Percentiles rank a stretch among this genome's conserved stretches.
These are phyloP conservation scores for Schizothecium vesticola DNA, from an alignment of 495 filamentous ascomycete species.

Conservation along the genomic window DNA sequence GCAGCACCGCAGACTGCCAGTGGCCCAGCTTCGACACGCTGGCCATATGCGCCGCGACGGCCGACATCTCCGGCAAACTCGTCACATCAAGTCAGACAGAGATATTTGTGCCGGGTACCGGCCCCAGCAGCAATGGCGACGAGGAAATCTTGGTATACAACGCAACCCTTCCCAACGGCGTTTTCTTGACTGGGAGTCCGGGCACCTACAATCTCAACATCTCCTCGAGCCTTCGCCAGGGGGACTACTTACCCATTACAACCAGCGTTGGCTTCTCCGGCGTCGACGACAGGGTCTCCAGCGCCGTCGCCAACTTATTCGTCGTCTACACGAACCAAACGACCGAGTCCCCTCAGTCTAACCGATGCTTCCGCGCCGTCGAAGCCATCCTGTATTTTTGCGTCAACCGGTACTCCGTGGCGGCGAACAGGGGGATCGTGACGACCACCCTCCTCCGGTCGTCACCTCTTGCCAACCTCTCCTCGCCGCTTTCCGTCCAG, in stretches of 20 bases:
- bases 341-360: not conserved
- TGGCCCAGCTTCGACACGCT: slow-evolving; percentile 41
- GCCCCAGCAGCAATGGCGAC: not conserved
- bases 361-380: slow-evolving; percentile 19
- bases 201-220: slow-evolving; percentile 23
- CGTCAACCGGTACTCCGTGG: slow-evolving; percentile 25
- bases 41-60: slow-evolving; percentile 38
- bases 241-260: slow-evolving; percentile 13
- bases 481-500: not conserved
- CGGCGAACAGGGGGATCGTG: slow-evolving; percentile 8
- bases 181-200: slow-evolving; percentile 16
- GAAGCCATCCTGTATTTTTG: slow-evolving; percentile 28
- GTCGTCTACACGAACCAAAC: slow-evolving; percentile 23
- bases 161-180: slow-evolving; percentile 24
- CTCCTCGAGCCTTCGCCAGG: slow-evolving; percentile 5
- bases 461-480: slow-evolving; percentile 6
- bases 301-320: slow-evolving; percentile 24
- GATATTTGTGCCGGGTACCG: not conserved
- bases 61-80: slow-evolving; percentile 33
- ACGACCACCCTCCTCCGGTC: slow-evolving; percentile 17
- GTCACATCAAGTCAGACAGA: slow-evolving; percentile 12
- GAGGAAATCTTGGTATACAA: slow-evolving; percentile 1
- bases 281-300: slow-evolving; percentile 10
- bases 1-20: slow-evolving; percentile 43
- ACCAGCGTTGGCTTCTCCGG: slow-evolving; percentile 20